phyloP scores from a whole-genome alignment of 495 filamentous ascomycete genomes.

The Trichocladium antarcticum region DNA sequence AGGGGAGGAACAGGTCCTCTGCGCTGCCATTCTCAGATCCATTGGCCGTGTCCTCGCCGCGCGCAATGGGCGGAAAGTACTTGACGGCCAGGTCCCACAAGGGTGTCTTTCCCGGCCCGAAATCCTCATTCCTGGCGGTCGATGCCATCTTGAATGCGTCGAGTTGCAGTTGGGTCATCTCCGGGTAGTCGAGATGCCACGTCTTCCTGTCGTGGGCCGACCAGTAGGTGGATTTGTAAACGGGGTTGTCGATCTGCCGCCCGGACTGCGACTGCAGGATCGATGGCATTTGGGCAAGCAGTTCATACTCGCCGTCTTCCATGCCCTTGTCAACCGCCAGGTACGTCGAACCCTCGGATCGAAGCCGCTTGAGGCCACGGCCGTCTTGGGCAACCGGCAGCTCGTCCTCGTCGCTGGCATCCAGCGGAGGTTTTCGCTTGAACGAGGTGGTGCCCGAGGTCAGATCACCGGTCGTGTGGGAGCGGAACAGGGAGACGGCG shows the following conservation, averaged over 20 bases:
- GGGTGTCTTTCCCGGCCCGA: constrained; percentile 31
- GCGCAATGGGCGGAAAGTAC: constrained; percentile 33
- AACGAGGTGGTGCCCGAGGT: constrained; percentile 35
- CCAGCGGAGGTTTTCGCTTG: constrained; percentile 35
- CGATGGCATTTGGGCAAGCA: constrained; percentile 31
- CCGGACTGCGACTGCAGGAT: constrained; percentile 25
- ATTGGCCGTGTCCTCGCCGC: not conserved
- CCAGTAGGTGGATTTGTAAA: constrained; percentile 43
- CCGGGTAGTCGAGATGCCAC: constrained; percentile 43
- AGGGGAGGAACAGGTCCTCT: not conserved
- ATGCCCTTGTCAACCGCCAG: constrained; percentile 1
- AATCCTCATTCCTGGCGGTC: constrained; percentile 33
- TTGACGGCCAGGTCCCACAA: constrained; percentile 40
- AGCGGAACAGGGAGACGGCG: constrained; percentile 14
- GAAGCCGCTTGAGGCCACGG: constrained; percentile 37
- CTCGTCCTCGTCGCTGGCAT: constrained; percentile 30
- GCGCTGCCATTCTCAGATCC: not conserved
- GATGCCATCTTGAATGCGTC: constrained; percentile 36
- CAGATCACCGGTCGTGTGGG: constrained; percentile 20
- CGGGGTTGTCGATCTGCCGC: constrained; percentile 40
- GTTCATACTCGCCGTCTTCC: constrained; percentile 24
- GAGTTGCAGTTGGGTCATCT: constrained; percentile 43
- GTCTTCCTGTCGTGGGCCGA: constrained; percentile 35
- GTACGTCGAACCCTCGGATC: constrained; percentile 25
- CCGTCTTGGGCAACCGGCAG: constrained; percentile 12